Base-by-base conservation (phyloP, 2,329 filamentous ascomycete species). In the Trichoderma koningiopsis region DNA sequence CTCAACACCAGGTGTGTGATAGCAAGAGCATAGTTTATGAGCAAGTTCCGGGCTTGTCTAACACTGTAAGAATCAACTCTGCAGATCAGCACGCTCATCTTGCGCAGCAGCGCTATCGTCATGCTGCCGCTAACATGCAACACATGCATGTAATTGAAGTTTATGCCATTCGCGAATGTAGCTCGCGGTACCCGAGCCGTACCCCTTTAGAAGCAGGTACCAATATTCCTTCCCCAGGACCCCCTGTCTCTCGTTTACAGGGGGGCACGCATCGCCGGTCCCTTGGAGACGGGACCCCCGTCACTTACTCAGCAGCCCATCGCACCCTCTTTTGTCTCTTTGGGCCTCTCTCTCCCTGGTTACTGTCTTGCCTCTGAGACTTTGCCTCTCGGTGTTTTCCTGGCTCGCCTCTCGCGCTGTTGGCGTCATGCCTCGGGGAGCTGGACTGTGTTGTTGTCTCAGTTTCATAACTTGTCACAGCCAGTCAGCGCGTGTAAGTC, bases 121-220 rank as follows among this genome's bases (percentile, higher is more conserved):
- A 40, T 40, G 37, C 37, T 16, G 40, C 40, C 40, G 40, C 47
- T 49, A 49, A 49, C 47, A 22, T 13, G 47, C 47, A 24, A 43
- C 40, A 11, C 43, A 49, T 31, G 43, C 59, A 62, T 62, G 59
- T 52, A 33, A 49, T 40, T 16, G 14, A 16, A 40, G 7, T 10
- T 61, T 19, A 31, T 61, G 27, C 33, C 31, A 24, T 31, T 3
- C 5, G 47, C 47, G 6, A 10, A 49, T 16, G 37, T 62, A 52
- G 5, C 29, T 6, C 0, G 19, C 14, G 16, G 40, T 31, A 52
- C 4, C 59, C 4, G 7, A 31, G n/a, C 10, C 6, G 61, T 27
- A 63, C 22, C 47, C 31, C 31, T 29, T 33, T 49, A 62, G 43
- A 62, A 29, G 40, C 59, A 49, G 40, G 59, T 35, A 62, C 59